Base-by-base conservation (phyloP, 306 rosid species). In the Casuarina glauca region DNA sequence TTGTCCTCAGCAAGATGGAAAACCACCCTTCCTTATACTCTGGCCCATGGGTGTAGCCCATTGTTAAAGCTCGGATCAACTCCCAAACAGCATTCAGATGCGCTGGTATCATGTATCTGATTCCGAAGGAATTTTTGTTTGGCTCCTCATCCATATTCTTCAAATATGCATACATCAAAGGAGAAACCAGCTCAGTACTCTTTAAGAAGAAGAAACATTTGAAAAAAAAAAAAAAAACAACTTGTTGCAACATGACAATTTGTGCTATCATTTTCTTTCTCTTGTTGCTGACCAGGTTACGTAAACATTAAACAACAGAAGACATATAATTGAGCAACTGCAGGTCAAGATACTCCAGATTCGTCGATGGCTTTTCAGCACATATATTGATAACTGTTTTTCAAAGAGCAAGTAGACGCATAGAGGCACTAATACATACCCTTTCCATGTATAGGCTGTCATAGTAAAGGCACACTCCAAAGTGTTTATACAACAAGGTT, bases 21-120 rank as follows among this genome's bases (percentile, higher is more conserved):
- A 91, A 84, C 97, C 93, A 89, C 4, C 92, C 90, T 74, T 93
- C 93, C 69, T 57, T 85, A 49, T 91, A 91, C 62, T 84, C 92
- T 74, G 86, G 75, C 74, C 98, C 98, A 51, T 80, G 69, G 9
- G 70, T 46, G 76, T 84, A 91, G 17, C 89, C 90, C 73, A 89
- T 91, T 72, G 78, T 76, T 15, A 88, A 81, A 51, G 91, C 80
- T 86, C 93, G 84, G 44, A 88, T 69, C 45, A 93, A 86, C 87
- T 91, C 97, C 95, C 95, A 89, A 8, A 83, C 58, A 60, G 93
- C 98, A 85, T 79, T 93, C 74, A 91, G 67, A 86, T 89, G 76
- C 82, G 17, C 38, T 4, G 85, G 78, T 15, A 89, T 76, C 69
- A 84, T 17, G 68, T 81, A 83, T 73, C 75, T 78, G 32, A 89